Conservation (phyloP, 202 grass and related monocot genomes). For the Zoysia matrella region DNA sequence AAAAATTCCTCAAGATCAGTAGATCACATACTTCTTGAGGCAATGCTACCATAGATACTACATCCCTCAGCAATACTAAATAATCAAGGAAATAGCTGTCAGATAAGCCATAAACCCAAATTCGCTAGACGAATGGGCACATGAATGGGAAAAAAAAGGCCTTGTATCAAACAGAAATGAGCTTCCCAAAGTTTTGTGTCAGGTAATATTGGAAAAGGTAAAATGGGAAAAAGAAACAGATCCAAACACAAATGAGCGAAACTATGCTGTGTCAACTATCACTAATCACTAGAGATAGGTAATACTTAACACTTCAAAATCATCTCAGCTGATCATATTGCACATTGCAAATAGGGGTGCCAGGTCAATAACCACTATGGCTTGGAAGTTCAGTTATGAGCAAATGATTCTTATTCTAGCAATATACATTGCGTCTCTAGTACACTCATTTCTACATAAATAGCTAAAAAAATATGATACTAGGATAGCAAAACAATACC, state of each 20-base stretch:
- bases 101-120: slow-evolving; percentile 9
- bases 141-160: slow-evolving; percentile 20
- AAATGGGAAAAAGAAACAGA: slow-evolving; percentile 33
- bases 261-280: background rate
- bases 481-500: background rate
- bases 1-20: slow-evolving; percentile 3
- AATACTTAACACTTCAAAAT: background rate
- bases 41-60: slow-evolving; percentile 25
- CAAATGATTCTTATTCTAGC: background rate
- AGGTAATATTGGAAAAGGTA: background rate
- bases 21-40: background rate
- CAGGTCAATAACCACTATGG: slow-evolving; percentile 7
- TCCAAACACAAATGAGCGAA: background rate
- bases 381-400: slow-evolving; percentile 12
- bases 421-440: slow-evolving; percentile 2
- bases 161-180: slow-evolving; percentile 14
- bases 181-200: background rate
- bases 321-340: background rate
- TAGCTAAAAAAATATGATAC: background rate
- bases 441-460: slow-evolving; percentile 16
- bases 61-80: slow-evolving; percentile 18
- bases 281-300: background rate
- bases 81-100: slow-evolving; percentile 11
- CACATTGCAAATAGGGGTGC: slow-evolving; percentile 17
- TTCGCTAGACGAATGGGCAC: background rate